These are phyloP conservation scores for Pelargonium myrrhifolium DNA, from an alignment of 441 rosid genomes.

Conservation along the genomic window DNA sequence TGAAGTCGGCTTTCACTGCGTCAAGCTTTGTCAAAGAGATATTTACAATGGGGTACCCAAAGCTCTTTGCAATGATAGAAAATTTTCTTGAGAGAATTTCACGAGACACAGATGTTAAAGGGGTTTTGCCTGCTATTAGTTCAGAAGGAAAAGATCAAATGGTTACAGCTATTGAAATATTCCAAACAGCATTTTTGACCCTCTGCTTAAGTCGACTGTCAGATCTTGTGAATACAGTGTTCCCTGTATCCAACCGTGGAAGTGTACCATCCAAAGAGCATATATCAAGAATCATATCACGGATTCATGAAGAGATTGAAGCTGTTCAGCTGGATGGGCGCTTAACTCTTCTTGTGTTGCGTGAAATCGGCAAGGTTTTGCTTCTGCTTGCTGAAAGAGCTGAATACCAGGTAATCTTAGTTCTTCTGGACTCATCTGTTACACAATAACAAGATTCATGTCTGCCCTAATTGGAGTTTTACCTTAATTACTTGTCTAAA, in stretches of 20 bases:
- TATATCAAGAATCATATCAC: constrained; percentile 65
- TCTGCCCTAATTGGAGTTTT: too few relatives aligned
- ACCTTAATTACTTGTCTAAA: too few relatives aligned
- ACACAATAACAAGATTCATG: too few relatives aligned
- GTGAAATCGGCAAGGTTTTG: constrained; percentile 76
- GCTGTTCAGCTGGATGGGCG: constrained; percentile 85
- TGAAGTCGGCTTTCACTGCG: constrained; percentile 92
- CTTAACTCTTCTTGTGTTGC: constrained; percentile 85
- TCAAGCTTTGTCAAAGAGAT: constrained; percentile 96
- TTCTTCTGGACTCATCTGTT: neutral
- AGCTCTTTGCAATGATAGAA: constrained; percentile 73
- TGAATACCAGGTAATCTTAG: constrained; percentile 71
- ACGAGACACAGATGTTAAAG: constrained; percentile 74
- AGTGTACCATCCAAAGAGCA: constrained; percentile 88
- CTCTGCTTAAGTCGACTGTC: constrained; percentile 72
- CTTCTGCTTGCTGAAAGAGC: constrained; percentile 74
- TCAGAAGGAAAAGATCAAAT: constrained; percentile 67
- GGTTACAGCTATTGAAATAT: constrained; percentile 69
- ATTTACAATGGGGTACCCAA: constrained; percentile 86
- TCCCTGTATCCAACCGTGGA: constrained; percentile 91
- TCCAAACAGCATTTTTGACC: constrained; percentile 84
- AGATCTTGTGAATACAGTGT: constrained; percentile 76
- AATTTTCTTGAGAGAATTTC: constrained; percentile 83
- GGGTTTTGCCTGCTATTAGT: constrained; percentile 76
- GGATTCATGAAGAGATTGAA: constrained; percentile 86